These are phyloP conservation scores for Adansonia grandidieri DNA, from an alignment of 441 rosid species.

Conservation along the genomic window DNA sequence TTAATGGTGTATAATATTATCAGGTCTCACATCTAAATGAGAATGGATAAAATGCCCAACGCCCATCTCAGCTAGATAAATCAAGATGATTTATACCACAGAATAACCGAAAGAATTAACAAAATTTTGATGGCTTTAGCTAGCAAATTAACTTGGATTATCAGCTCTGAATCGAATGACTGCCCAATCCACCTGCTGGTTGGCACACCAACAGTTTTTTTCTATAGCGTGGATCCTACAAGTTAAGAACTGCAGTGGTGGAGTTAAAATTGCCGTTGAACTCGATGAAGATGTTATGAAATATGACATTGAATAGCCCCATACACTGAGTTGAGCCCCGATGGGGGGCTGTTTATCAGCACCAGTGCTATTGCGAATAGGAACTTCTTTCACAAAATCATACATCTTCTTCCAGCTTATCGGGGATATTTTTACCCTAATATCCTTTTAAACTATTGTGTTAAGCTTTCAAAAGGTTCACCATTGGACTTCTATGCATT, in stretches of 20 bases:
- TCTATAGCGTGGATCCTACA: constrained; percentile 60
- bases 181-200: constrained; percentile 94
- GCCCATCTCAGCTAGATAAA: too few species aligned
- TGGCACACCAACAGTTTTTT: constrained; percentile 74
- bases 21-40: too few species aligned
- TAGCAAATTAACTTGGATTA: constrained; percentile 63
- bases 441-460: constrained; percentile 50
- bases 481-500: constrained; percentile 50
- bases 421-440: constrained; percentile 65
- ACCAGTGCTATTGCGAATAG: constrained; percentile 11
- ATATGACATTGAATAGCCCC: constrained; percentile 67
- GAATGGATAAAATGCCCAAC: too few species aligned
- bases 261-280: constrained; percentile 60
- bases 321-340: constrained; percentile 54
- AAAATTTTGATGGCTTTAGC: neutral
- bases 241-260: constrained; percentile 40
- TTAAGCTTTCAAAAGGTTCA: constrained; percentile 43
- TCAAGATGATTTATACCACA: neutral
- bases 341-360: constrained; percentile 39
- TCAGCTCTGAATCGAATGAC: constrained; percentile 68
- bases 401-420: constrained; percentile 55
- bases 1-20: too few species aligned
- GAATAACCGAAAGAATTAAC: neutral
- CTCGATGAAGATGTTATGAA: constrained; percentile 39
- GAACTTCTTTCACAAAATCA: constrained; percentile 49